Conservation (phyloP, 805 yeast species). For the Scheffersomyces spartinae region DNA sequence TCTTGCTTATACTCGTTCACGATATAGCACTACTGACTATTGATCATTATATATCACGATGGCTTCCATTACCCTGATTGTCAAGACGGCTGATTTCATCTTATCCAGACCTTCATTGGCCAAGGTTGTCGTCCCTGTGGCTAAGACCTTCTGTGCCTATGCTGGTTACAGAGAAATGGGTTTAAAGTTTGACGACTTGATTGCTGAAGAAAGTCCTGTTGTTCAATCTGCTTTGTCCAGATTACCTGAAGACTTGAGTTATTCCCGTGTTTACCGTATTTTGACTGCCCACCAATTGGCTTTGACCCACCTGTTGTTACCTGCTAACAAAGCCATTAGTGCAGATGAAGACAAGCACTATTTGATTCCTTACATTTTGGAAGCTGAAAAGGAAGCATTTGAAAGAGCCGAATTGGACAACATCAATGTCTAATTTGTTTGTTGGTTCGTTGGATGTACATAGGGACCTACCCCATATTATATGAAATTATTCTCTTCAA, state of each 20-base stretch:
- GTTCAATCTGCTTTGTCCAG: conserved; percentile 82
- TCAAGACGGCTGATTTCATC: conserved; percentile 66
- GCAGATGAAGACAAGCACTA: conserved; percentile 76
- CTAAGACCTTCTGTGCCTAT: conserved; percentile 58
- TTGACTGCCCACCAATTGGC: conserved; percentile 86
- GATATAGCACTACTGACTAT: too few species aligned
- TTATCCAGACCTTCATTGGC: conserved; percentile 70
- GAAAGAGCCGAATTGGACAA: conserved; percentile 88
- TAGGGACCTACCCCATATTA: too few species aligned
- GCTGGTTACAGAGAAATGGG: conserved; percentile 96
- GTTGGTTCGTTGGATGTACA: too few species aligned
- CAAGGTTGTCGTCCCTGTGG: conserved; percentile 67
- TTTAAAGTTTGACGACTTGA: conserved; percentile 73
- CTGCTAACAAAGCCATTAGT: conserved; percentile 65
- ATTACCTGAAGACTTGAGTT: conserved; percentile 72
- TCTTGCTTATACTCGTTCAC: too few species aligned
- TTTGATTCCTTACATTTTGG: conserved; percentile 79
- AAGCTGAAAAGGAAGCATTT: conserved; percentile 84
- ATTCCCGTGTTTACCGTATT: conserved; percentile 87
- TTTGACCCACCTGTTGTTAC: conserved; percentile 74
- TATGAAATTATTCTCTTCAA: too few species aligned
- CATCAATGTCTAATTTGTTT: conserved; percentile 35
- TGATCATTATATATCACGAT: too few species aligned
- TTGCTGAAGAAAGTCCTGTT: conserved; percentile 77
- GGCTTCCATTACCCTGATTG: conserved; percentile 59